Evolutionary conservation across 1,139 yeast genomes (phyloP), one percentile per base, ranked within the genome.

Genomic region (Sugiyamaella castrensis): DNA sequence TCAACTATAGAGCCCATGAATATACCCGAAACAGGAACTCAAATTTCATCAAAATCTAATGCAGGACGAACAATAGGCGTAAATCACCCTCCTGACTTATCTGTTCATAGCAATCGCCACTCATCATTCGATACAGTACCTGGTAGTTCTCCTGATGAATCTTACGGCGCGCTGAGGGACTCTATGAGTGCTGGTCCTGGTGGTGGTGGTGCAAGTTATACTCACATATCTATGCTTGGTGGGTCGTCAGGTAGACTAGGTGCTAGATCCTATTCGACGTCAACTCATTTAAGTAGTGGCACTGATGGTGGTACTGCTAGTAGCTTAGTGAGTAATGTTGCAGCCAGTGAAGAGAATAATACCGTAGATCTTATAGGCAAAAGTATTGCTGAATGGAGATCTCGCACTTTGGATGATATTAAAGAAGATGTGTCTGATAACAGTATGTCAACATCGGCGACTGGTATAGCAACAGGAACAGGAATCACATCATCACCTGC

Each of bases 141-240:
- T 9, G 46, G 52, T 2, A 48, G 48, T 39, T 54, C 57, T 10
- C 57, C 56, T 1, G 57, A 54, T 4, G 56, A 53, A 15, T 44
- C 52, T 7, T 53, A 48, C 35, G 54, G 53, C 1, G 53, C 50
- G 2, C 32, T 40, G 26, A 48, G 45, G 26, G 51, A 43, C 30
- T 43, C 47, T 31, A 19, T 19, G 5, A 19, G 24, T 19, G 24
- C 24, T 19, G 24, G 24, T 19, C 24, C 24, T 19, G 24, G 24
- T 19, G 24, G 24, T 19, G 48, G 44, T 11, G 56, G 56, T 4
- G 43, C 54, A 4, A 48, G 51, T 16, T 54, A 46, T 32, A 54
- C 57, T 5, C 55, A 51, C 19, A 43, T 53, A 4, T 46, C 56
- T 2, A 50, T 47, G 55, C 34, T 46, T n/a, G 35, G 47, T n/a